Percentiles rank a stretch among this genome's conserved stretches.
Evolutionary conservation across 176 grass and related monocot genomes (phyloP).

Genomic region (Musa troglodytarum): DNA sequence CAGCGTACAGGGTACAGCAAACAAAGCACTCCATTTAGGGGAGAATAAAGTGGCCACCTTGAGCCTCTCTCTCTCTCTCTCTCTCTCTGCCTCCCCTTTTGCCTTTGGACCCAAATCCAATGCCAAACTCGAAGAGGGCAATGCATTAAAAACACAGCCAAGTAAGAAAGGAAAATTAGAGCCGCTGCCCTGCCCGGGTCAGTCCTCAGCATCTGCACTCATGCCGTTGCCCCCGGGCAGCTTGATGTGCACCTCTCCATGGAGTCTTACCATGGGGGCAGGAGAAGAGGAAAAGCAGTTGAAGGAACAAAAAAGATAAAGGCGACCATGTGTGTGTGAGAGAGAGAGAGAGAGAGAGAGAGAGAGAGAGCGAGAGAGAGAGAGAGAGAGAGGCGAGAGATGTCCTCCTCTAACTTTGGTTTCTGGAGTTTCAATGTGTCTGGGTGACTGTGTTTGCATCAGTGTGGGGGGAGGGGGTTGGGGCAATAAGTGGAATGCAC

Average conservation of each 20-base stretch:
- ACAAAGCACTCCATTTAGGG: constrained; percentile 24
- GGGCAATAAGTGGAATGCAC: neutral
- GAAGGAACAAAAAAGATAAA: constrained; percentile 12
- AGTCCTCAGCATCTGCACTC: neutral
- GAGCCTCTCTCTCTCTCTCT: constrained; percentile 12
- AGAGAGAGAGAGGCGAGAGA: neutral
- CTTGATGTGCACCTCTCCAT: neutral
- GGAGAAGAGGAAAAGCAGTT: neutral
- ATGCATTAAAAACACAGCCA: neutral
- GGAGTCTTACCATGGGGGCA: neutral
- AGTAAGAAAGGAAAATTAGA: neutral
- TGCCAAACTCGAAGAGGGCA: constrained; percentile 7
- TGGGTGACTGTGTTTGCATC: neutral
- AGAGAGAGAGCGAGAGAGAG: neutral
- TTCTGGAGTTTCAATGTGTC: neutral
- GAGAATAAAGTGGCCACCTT: constrained; percentile 51
- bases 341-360: neutral
- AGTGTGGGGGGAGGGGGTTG: neutral
- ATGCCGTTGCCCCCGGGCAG: neutral
- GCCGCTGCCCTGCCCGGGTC: neutral
- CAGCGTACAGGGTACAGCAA: neutral
- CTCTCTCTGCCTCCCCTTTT: constrained; percentile 10
- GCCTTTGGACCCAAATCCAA: constrained; percentile 49
- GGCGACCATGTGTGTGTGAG: neutral
- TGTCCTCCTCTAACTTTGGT: neutral